These are phyloP conservation scores for Pholiota adiposa DNA, from an alignment of 1,284 basidiomycete genomes.

Conservation along the genomic window DNA sequence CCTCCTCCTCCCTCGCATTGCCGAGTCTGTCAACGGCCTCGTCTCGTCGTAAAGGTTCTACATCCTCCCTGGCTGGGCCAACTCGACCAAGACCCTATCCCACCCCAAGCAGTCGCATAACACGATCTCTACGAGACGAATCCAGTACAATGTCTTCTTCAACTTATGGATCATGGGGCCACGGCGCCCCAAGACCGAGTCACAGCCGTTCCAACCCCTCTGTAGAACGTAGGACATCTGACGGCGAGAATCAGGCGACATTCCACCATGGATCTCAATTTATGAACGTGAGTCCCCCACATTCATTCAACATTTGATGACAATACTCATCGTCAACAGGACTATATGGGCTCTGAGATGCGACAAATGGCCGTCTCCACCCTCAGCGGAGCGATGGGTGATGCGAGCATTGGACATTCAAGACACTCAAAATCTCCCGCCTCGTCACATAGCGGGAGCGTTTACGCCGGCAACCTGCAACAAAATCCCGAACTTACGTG, in stretches of 20 bases:
- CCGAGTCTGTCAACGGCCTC: conserved; percentile 25
- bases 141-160: conserved; percentile 33
- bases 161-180: conserved; percentile 35
- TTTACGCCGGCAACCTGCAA: conserved; percentile 25
- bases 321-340: conserved; percentile 17
- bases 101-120: conserved; percentile 28
- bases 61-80: conserved; percentile 31
- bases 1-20: conserved; percentile 27
- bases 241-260: conserved; percentile 38
- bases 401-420: conserved; percentile 42
- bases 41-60: conserved; percentile 35
- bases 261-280: conserved; percentile 27
- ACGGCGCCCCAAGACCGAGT: conserved; percentile 27
- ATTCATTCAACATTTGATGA: background rate
- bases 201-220: conserved; percentile 27
- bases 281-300: conserved; percentile 32
- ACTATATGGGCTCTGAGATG: conserved; percentile 26
- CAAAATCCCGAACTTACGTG: conserved; percentile 25
- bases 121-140: conserved; percentile 30
- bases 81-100: conserved; percentile 42
- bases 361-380: conserved; percentile 47
- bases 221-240: conserved; percentile 35
- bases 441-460: conserved; percentile 20
- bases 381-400: conserved; percentile 66
- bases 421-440: conserved; percentile 34